phyloP scores from a whole-genome alignment of 768 basidiomycete genomes.

The Leccinum pellstonianum region DNA sequence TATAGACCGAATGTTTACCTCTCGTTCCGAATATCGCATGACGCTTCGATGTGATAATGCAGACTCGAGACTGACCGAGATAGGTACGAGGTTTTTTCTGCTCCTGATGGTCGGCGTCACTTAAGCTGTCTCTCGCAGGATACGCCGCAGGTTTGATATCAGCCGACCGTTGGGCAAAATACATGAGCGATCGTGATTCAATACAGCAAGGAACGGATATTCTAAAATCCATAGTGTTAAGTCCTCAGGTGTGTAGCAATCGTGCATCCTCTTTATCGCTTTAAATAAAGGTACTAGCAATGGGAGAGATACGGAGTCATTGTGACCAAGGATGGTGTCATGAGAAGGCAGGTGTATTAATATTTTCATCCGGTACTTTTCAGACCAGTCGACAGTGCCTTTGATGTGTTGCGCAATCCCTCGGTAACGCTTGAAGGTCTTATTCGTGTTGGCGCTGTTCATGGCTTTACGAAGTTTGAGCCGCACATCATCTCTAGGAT shows the following conservation, averaged over 20 bases:
- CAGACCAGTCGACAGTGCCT: conserved; percentile 52
- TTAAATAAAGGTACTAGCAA: conserved; percentile 26
- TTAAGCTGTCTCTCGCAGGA: background rate
- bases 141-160: too few relatives aligned
- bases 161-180: too few relatives aligned
- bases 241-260: conserved; percentile 39
- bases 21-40: conserved; percentile 88
- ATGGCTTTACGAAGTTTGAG: conserved; percentile 45
- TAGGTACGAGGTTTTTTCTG: conserved; percentile 44
- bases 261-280: too few relatives aligned
- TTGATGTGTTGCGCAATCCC: conserved; percentile 66
- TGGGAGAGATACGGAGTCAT: conserved; percentile 45
- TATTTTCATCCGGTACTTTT: background rate
- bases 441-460: conserved; percentile 40
- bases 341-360: conserved; percentile 38
- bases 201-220: conserved; percentile 27
- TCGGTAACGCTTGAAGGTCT: conserved; percentile 47
- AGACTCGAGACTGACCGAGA: conserved; percentile 75
- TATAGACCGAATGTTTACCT: conserved; percentile 93
- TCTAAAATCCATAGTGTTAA: conserved; percentile 36
- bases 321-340: conserved; percentile 42
- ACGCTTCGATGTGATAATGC: conserved; percentile 88
- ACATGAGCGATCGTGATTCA: too few relatives aligned
- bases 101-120: background rate
- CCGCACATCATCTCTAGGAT: conserved; percentile 57